These are phyloP conservation scores for Blastocystis sp. DNA, from an alignment of 352 stramenopile genomes.

Conservation along the genomic window DNA sequence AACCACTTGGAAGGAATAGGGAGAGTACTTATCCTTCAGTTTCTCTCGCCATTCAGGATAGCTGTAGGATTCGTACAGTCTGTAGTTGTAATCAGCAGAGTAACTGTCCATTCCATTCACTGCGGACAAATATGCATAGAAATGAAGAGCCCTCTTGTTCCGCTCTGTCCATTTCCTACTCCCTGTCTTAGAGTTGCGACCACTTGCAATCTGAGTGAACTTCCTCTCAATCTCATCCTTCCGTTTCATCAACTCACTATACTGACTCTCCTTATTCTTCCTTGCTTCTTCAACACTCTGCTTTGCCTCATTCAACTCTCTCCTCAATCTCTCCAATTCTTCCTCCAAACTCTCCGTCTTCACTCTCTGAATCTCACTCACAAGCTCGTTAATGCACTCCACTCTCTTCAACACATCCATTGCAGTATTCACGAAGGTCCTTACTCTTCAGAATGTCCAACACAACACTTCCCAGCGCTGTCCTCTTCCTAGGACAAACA, in stretches of 20 bases:
- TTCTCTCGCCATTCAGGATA: neutral
- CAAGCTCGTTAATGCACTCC: neutral
- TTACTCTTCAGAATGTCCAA: slow-evolving; percentile 2
- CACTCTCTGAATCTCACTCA: neutral
- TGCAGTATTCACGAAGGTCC: neutral
- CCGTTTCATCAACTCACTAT: neutral
- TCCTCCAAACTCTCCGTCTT: neutral
- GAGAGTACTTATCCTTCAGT: neutral
- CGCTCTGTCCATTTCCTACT: neutral
- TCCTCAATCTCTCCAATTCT: neutral
- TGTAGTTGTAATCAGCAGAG: neutral
- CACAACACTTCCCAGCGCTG: slow-evolving; percentile 3
- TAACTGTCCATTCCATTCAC: neutral
- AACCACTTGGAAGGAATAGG: neutral
- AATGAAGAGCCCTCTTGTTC: neutral
- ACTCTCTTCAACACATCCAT: neutral
- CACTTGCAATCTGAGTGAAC: too few relatives aligned
- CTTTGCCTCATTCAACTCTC: neutral
- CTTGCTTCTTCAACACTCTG: too few relatives aligned
- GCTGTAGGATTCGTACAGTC: neutral
- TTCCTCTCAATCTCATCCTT: neutral
- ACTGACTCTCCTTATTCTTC: too few relatives aligned
- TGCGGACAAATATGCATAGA: neutral
- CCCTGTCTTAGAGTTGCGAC: neutral
- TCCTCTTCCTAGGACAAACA: slow-evolving; percentile 29